Conservation (phyloP, 495 filamentous ascomycete genomes). For the Cercophora newfieldiana region DNA sequence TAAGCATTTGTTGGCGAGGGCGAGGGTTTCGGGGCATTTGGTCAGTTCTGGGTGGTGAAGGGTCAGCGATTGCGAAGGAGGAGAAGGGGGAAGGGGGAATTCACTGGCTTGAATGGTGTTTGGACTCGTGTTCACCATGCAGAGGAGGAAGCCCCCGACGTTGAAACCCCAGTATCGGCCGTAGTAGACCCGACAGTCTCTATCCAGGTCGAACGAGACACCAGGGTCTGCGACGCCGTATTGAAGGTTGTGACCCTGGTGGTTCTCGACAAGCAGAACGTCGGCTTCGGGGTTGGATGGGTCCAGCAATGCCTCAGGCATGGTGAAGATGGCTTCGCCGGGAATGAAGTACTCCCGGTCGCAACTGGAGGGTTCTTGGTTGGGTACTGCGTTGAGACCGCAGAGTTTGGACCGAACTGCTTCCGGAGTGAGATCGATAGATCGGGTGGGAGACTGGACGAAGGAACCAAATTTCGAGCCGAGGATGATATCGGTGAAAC, state of each 20-base stretch:
- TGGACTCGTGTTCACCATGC: slow-evolving; percentile 3
- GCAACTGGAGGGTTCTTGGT: neutral
- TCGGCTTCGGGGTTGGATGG: slow-evolving; percentile 12
- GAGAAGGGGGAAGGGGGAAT: neutral
- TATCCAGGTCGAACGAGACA: neutral
- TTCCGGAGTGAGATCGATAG: slow-evolving; percentile 3
- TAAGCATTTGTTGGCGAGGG: neutral
- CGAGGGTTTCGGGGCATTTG: neutral
- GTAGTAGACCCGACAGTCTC: slow-evolving; percentile 16
- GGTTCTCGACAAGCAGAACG: slow-evolving; percentile 17
- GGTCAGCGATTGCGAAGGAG: no score
- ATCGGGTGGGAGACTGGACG: neutral
- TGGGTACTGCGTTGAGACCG: neutral
- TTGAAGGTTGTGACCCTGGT: slow-evolving; percentile 12
- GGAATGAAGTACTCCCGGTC: slow-evolving; percentile 18
- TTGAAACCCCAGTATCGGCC: slow-evolving; percentile 8
- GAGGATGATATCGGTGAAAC: slow-evolving; percentile 16
- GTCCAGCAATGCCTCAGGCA: slow-evolving; percentile 11
- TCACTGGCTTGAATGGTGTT: slow-evolving; percentile 14
- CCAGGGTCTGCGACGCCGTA: slow-evolving; percentile 9
- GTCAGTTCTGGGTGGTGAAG: neutral
- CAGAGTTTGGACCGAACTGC: neutral
- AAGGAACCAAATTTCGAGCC: neutral
- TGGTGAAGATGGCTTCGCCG: slow-evolving; percentile 1
- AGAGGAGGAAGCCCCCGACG: slow-evolving; percentile 14